Evolutionary conservation across 495 filamentous ascomycete species (phyloP), one percentile per base, ranked within the genome.

Genomic region (Amorphotheca resinae): DNA sequence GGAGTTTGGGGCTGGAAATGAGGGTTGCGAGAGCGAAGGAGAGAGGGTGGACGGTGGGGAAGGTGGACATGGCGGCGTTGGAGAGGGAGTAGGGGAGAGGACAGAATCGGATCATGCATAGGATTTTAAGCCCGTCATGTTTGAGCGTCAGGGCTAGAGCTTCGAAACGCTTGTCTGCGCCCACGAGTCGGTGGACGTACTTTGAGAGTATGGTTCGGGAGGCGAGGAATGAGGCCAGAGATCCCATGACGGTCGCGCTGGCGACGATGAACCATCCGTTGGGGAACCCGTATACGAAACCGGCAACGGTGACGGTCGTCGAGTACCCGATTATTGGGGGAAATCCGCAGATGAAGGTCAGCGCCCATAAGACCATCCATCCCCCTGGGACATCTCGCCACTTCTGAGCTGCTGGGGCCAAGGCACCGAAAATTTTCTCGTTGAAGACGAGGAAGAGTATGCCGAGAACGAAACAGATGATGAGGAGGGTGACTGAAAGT

Each of bases 211-310:
- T 59, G 9, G 81, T 82, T 18, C 91, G 71, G 30, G 80, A 88
- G 30, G 80, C 70, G 30, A 93, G 57, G 56, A 98, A 95, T 0
- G 84, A 79, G 31, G 67, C 75, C 0, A 80, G 79, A 22, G 79
- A 83, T 7, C 93, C 87, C 26, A 77, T 59, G 5, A 95, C 65
- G 11, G 84, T 91, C 18, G 84, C 87, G 3, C 72, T 67, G 1
- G 87, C 77, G 30, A 83, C 80, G 34, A 98, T 78, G 44, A 84
- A 73, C 91, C 91, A 98, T 36, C 91, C 91, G 51, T 76, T 73
- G 47, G 87, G 87, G 49, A 95, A 79, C 0, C 87, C 93, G 64
- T 85, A 98, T n/a, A 98, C 76, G 57, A 95, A 95, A 0, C 91
- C 91, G 9, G 84, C 66, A 21, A 93, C 67, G 0, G 87, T 95